Conservation (phyloP, 2,329 filamentous ascomycete genomes). For the Fusarium humuli region DNA sequence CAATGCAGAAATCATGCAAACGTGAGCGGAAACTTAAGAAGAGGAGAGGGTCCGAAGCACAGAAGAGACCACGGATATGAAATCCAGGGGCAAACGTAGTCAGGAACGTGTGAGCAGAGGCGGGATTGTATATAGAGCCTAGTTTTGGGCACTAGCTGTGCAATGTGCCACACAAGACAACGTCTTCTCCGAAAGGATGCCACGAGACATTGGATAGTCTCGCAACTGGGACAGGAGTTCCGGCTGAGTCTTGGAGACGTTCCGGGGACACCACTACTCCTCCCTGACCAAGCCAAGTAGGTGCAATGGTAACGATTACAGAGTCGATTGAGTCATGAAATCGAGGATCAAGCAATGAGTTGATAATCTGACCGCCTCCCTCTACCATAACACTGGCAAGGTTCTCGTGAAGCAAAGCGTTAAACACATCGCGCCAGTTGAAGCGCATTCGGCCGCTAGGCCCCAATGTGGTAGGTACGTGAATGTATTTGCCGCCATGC, state of each 20-base stretch:
- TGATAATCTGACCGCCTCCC: conserved; percentile 85
- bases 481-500: conserved; percentile 65
- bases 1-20: background rate
- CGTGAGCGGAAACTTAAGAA: background rate
- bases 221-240: conserved; percentile 68
- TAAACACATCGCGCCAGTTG: conserved; percentile 74
- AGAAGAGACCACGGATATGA: background rate
- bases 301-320: conserved; percentile 89
- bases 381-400: conserved; percentile 90
- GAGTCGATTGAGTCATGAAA: conserved; percentile 75
- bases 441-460: conserved; percentile 59
- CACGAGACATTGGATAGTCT: conserved; percentile 76
- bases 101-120: background rate
- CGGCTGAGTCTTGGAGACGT: conserved; percentile 62
- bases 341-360: conserved; percentile 75
- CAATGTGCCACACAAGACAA: conserved; percentile 80
- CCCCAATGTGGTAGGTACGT: conserved; percentile 52
- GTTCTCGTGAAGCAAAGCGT: conserved; percentile 66
- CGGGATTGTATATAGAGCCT: conserved; percentile 30
- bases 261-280: conserved; percentile 83
- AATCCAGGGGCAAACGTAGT: background rate
- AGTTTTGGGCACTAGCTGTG: conserved; percentile 36
- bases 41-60: background rate
- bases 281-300: conserved; percentile 86
- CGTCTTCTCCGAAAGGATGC: conserved; percentile 84